phyloP scores from a whole-genome alignment of 1,284 basidiomycete genomes.

The Ceratobasidium sp. region DNA sequence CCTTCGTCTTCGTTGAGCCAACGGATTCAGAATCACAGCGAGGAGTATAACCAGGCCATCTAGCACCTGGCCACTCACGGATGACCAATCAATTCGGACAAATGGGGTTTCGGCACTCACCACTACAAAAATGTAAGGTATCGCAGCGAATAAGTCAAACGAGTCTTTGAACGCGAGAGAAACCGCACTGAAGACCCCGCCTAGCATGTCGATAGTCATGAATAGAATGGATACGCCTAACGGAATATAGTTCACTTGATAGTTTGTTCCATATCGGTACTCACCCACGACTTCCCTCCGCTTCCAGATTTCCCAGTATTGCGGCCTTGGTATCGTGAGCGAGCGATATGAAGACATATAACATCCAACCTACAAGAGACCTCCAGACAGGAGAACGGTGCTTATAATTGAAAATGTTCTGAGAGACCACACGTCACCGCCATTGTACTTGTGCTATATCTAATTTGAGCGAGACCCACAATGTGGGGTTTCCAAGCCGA shows the following conservation, averaged over 20 bases:
- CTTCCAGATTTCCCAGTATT: conserved; percentile 71
- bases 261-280: not conserved
- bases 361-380: conserved; percentile 58
- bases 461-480: not conserved
- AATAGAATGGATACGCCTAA: conserved; percentile 66
- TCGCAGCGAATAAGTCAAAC: conserved; percentile 72
- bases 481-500: not conserved
- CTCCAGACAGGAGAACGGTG: conserved; percentile 64
- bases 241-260: not conserved
- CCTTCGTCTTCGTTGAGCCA: conserved; percentile 48
- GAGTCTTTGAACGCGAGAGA: conserved; percentile 71
- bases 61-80: conserved; percentile 54
- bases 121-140: conserved; percentile 66
- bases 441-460: conserved; percentile 52
- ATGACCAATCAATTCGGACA: too few relatives aligned
- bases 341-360: not conserved
- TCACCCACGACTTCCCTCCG: conserved; percentile 69
- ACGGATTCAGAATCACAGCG: conserved; percentile 68
- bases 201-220: conserved; percentile 72
- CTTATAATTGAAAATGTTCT: conserved; percentile 70
- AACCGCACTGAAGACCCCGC: conserved; percentile 73
- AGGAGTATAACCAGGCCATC: conserved; percentile 66
- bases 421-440: conserved; percentile 57
- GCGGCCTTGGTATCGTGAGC: conserved; percentile 49
- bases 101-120: conserved; percentile 49